Evolutionary conservation across 2,329 filamentous ascomycete species (phyloP).

Genomic region (Didymella glomerata): DNA sequence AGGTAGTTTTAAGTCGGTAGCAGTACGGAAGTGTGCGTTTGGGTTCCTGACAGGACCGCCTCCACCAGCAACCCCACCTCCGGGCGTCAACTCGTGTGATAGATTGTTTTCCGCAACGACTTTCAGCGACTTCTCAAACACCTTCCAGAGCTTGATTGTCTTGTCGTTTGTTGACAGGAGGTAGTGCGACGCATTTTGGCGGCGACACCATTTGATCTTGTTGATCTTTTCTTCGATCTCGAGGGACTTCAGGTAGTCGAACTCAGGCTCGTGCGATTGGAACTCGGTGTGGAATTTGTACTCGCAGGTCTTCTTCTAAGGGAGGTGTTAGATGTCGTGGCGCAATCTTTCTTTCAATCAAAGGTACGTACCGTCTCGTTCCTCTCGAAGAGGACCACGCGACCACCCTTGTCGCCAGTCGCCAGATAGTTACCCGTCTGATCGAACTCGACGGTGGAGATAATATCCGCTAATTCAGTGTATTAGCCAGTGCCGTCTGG

Average conservation of each 20-base stretch:
- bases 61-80: constrained; percentile 72
- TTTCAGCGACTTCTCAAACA: constrained; percentile 99
- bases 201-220: constrained; percentile 99
- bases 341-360: background rate
- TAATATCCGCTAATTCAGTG: constrained; percentile 75
- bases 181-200: constrained; percentile 98
- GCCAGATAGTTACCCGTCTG: constrained; percentile 89
- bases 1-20: constrained; percentile 88
- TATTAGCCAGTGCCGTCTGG: constrained; percentile 25
- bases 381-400: constrained; percentile 86
- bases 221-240: constrained; percentile 99
- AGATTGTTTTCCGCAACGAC: constrained; percentile 99
- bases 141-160: constrained; percentile 99
- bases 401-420: constrained; percentile 87
- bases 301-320: constrained; percentile 98
- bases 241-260: constrained; percentile 98
- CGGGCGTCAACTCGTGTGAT: constrained; percentile 89
- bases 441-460: constrained; percentile 90
- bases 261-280: constrained; percentile 98
- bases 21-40: constrained; percentile 77
- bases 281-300: constrained; percentile 99
- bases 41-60: constrained; percentile 80
- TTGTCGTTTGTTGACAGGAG: constrained; percentile 99
- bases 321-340: constrained; percentile 21
- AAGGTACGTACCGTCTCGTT: constrained; percentile 84